Base-by-base conservation (phyloP, 805 yeast genomes). In the Tetrapisispora namnaoensis region DNA sequence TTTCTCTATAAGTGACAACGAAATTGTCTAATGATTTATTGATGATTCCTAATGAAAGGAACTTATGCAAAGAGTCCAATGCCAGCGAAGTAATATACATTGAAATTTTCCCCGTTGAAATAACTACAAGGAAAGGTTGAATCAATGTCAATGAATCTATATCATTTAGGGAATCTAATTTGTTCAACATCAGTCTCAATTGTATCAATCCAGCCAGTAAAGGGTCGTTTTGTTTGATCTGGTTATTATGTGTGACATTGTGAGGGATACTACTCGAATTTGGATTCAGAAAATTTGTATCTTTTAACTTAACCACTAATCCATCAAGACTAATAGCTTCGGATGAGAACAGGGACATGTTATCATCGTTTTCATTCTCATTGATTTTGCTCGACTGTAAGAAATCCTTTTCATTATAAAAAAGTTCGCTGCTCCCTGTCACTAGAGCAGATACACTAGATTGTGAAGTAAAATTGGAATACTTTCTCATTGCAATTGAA, bases 401-500 rank as follows among this genome's bases (percentile, higher is more conserved):
- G 20, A 42, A 27, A 28, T 42, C 44, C 28, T 42, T 28, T 10
- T 42, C 37, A 20, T 42, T 42, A 30, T 42, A 42, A 54, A 77
- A 76, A 46, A 77, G 72, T 37, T 77, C 70, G 41, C 62, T 58
- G 13, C 79, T 74, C 4, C 83, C 80, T 2, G 91, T 85, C 38
- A 90, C 71, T 24, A 90, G 79, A 8, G 95, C 86, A 8, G 96
- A 90, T 35, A 89, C 90, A 3, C 88, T 85, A 7, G 83, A 75
- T 46, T 60, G 64, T 1, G 61, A 55, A 62, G 84, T 77, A 56
- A 85, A 83, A 53, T 85, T 78, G 62, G 89, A 79, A 53, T 85
- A 75, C 61, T 88, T 89, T 49, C 97, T 75, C 95, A 90, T 87
- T 22, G 91, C 88, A 18, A 95, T 82, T 20, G 90, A 79, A 45